A percentile compares a stretch with the other conserved stretches of the same genome.
Evolutionary conservation across 345 rosid genomes (phyloP).

Genomic region (Pistacia integerrima): DNA sequence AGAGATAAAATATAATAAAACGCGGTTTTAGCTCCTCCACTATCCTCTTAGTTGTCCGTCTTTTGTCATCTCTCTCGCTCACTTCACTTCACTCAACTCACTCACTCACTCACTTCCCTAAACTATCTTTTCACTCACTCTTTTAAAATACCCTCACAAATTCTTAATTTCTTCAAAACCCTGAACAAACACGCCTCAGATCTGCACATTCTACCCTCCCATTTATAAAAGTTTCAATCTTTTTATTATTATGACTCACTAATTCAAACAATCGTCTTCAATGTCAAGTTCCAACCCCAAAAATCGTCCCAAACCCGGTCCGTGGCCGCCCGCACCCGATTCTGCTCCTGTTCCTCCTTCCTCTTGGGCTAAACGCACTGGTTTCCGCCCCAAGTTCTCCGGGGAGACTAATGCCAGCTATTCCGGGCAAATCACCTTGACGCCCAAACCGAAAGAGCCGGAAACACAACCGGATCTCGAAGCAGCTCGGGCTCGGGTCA

Average conservation of each 20-base stretch:
- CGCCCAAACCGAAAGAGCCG: constrained; percentile 49
- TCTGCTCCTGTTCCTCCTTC: constrained; percentile 83
- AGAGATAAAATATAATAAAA: not conserved
- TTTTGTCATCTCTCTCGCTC: constrained; percentile 10
- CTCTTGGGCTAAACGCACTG: constrained; percentile 94
- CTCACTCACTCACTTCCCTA: not conserved
- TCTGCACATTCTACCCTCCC: constrained; percentile 19
- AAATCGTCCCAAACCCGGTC: constrained; percentile 65
- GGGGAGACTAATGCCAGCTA: constrained; percentile 84
- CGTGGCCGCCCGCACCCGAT: constrained; percentile 78
- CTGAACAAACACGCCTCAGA: constrained; percentile 24
- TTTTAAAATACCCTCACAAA: not conserved
- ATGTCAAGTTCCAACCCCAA: constrained; percentile 81
- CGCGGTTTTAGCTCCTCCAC: constrained; percentile 30
- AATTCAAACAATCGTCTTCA: not conserved
- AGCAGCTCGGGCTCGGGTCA: constrained; percentile 48
- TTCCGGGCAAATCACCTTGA: constrained; percentile 66
- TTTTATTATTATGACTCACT: not conserved
- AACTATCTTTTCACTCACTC: not conserved
- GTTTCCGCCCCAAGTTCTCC: constrained; percentile 93
- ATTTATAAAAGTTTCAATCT: not conserved
- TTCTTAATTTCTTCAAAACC: constrained; percentile 20
- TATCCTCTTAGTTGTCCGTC: constrained; percentile 13
- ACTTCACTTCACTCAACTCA: constrained; percentile 7
- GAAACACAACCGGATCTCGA: constrained; percentile 70